Percentiles rank a stretch among this genome's conserved stretches.
Conservation (phyloP, 495 filamentous ascomycete species). For the Talaromyces adpressus region DNA sequence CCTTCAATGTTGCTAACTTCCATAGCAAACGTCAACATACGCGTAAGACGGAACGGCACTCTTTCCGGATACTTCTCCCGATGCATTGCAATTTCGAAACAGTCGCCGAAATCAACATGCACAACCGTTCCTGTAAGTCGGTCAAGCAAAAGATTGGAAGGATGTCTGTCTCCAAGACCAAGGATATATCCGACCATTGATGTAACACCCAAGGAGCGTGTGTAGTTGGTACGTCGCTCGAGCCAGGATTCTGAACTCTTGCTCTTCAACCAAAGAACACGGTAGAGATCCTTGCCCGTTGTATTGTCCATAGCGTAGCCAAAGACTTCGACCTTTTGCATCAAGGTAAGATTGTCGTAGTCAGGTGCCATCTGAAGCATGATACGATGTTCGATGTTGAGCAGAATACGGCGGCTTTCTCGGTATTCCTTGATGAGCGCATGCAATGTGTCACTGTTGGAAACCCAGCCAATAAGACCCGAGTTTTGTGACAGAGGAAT, state of each 20-base stretch:
- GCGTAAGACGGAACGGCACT: slow-evolving; percentile 92
- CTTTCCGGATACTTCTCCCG: slow-evolving; percentile 98
- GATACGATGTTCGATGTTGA: slow-evolving; percentile 98
- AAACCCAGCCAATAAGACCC: slow-evolving; percentile 94
- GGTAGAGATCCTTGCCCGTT: slow-evolving; percentile 95
- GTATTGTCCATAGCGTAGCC: slow-evolving; percentile 98
- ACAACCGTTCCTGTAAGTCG: slow-evolving; percentile 91
- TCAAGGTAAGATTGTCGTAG: slow-evolving; percentile 94
- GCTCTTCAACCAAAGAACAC: slow-evolving; percentile 96
- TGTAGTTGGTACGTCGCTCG: slow-evolving; percentile 94
- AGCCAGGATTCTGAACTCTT: slow-evolving; percentile 98
- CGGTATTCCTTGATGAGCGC: slow-evolving; percentile 95
- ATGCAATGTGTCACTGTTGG: slow-evolving; percentile 93
- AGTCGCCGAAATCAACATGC: slow-evolving; percentile 98
- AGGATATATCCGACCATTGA: slow-evolving; percentile 99
- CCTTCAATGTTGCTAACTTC: slow-evolving; percentile 99
- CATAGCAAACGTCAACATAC: slow-evolving; percentile 99
- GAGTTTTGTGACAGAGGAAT: slow-evolving; percentile 95
- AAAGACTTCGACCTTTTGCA: slow-evolving; percentile 99
- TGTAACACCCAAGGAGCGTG: slow-evolving; percentile 94
- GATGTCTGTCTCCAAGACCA: slow-evolving; percentile 91
- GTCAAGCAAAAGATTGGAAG: slow-evolving; percentile 95
- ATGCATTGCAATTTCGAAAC: slow-evolving; percentile 99
- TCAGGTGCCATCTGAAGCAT: slow-evolving; percentile 99
- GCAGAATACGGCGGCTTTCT: slow-evolving; percentile 89